These are phyloP conservation scores for Pseudocercospora vitis DNA, from an alignment of 2,329 filamentous ascomycete genomes.

Conservation along the genomic window DNA sequence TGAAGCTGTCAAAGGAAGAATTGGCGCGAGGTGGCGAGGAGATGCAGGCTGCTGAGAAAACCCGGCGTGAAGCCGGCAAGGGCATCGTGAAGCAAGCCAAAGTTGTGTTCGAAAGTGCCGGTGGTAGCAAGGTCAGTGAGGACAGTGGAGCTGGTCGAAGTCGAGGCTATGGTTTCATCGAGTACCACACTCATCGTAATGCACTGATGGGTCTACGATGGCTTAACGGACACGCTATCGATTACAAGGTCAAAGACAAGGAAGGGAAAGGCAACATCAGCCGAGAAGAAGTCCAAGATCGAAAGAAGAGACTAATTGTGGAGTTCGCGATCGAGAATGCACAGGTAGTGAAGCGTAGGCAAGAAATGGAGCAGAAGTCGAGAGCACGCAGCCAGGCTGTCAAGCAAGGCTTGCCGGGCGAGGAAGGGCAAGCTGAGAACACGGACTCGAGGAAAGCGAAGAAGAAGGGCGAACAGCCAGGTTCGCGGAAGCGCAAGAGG, in stretches of 20 bases:
- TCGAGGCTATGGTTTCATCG: constrained; percentile 94
- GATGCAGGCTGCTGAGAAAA: constrained; percentile 76
- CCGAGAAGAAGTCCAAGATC: constrained; percentile 60
- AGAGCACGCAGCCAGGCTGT: constrained; percentile 44
- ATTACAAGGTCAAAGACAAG: constrained; percentile 51
- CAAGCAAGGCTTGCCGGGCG: constrained; percentile 20
- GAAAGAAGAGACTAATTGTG: constrained; percentile 85
- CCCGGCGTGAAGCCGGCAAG: constrained; percentile 78
- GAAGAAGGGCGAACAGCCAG: constrained; percentile 25
- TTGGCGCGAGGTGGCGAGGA: constrained; percentile 74
- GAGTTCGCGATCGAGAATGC: constrained; percentile 99
- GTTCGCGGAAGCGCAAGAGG: constrained; percentile 44
- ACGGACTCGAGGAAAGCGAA: constrained; percentile 20
- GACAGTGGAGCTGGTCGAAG: constrained; percentile 75
- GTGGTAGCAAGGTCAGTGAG: constrained; percentile 81
- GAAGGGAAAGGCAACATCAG: constrained; percentile 40
- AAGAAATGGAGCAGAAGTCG: constrained; percentile 61
- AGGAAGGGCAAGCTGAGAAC: constrained; percentile 17
- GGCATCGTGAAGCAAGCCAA: constrained; percentile 90
- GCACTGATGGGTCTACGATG: constrained; percentile 93
- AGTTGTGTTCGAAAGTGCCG: constrained; percentile 84
- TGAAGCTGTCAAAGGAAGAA: constrained; percentile 87
- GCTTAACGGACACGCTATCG: constrained; percentile 75
- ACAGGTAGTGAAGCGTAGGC: constrained; percentile 83
- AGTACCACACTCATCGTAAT: constrained; percentile 90